A percentile compares a stretch with the other conserved stretches of the same genome.
Conservation (phyloP, 495 filamentous ascomycete genomes). For the Tuber melanosporum region DNA sequence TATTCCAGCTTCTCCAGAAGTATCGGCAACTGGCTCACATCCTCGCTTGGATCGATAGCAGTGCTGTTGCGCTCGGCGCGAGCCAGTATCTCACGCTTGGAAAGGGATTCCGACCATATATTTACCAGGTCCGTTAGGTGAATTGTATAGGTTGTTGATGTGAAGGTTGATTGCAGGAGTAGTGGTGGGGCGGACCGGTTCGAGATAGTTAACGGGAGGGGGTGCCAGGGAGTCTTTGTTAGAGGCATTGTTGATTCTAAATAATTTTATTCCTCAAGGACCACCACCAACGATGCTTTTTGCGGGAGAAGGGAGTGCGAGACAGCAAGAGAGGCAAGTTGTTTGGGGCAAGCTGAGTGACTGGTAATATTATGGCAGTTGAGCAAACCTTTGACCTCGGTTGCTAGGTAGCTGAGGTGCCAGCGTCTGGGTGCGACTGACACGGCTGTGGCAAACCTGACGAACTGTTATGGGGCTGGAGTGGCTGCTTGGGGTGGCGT, state of each 20-base stretch:
- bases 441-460: no score
- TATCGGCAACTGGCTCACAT: constrained; percentile 60
- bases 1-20: constrained; percentile 66
- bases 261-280: no score
- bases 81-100: constrained; percentile 56
- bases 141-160: constrained; percentile 58
- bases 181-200: constrained; percentile 47
- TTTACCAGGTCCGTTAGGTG: constrained; percentile 76
- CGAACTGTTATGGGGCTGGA: no score
- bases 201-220: constrained; percentile 27
- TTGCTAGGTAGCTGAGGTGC: background rate
- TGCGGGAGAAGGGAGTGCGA: background rate
- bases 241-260: background rate
- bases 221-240: constrained; percentile 32
- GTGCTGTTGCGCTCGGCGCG: constrained; percentile 61
- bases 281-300: background rate
- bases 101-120: constrained; percentile 73
- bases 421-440: no score
- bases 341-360: background rate
- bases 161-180: constrained; percentile 52
- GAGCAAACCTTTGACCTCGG: background rate
- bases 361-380: no score
- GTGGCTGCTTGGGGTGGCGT: no score
- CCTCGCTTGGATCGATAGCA: constrained; percentile 80
- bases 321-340: background rate